These are phyloP conservation scores for Nasturtium officinale DNA, from an alignment of 345 rosid species.

Conservation along the genomic window DNA sequence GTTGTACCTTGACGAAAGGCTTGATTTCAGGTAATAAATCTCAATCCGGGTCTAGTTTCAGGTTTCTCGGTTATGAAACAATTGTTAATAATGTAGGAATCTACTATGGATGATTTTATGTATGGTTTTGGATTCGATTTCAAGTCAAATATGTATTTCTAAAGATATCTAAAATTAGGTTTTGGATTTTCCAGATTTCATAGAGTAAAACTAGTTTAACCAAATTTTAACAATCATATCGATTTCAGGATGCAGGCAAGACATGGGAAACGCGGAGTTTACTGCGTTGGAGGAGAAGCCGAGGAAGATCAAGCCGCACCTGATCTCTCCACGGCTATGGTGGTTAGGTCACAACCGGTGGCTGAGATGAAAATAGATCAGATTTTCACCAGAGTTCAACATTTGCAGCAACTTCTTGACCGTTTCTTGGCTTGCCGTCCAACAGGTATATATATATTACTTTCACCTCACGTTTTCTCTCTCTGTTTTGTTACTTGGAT, in stretches of 20 bases:
- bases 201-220: not conserved
- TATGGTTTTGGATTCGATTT: not conserved
- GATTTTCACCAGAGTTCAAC: constrained; percentile 64
- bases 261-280: constrained; percentile 57
- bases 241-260: constrained; percentile 55
- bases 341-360: constrained; percentile 49
- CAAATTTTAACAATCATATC: not conserved
- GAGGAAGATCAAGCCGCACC: constrained; percentile 38
- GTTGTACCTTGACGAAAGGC: constrained; percentile 71
- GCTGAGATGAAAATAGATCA: constrained; percentile 64
- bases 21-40: constrained; percentile 52
- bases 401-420: constrained; percentile 75
- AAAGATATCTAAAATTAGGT: not conserved
- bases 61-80: not conserved
- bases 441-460: constrained; percentile 54
- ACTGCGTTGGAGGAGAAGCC: constrained; percentile 52
- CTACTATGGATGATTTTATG: too few relatives aligned
- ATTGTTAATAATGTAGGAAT: too few relatives aligned
- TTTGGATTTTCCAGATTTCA: not conserved
- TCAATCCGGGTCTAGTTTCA: not conserved
- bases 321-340: constrained; percentile 30
- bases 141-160: not conserved
- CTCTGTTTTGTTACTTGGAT: constrained; percentile 15
- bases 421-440: constrained; percentile 89
- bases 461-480: not conserved